These are phyloP conservation scores for Pseudotsuga menziesii DNA, from an alignment of 75 land plant species.

Conservation along the genomic window DNA sequence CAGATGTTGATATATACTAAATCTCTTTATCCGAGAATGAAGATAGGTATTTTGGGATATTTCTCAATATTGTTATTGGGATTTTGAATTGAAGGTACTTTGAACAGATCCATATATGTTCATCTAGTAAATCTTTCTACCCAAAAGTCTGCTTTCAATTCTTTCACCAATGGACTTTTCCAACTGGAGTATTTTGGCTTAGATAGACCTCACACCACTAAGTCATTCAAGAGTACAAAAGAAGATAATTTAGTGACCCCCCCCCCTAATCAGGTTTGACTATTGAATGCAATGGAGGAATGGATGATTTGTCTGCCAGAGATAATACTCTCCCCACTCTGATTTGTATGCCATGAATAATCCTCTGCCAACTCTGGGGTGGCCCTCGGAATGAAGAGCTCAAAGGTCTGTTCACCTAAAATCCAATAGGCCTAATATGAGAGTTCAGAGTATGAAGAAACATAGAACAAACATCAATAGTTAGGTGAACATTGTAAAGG, in stretches of 20 bases:
- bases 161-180: too few species aligned
- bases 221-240: not conserved
- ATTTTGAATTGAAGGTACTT: too few species aligned
- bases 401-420: not conserved
- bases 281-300: not conserved
- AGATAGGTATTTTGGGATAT: conserved; percentile 56
- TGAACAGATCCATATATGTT: too few species aligned
- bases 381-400: conserved; percentile 2
- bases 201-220: not conserved
- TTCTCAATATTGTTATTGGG: too few species aligned
- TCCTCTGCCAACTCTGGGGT: not conserved
- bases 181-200: not conserved
- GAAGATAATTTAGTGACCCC: not conserved
- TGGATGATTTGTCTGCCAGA: too few species aligned
- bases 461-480: not conserved
- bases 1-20: too few species aligned
- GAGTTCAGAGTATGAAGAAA: not conserved
- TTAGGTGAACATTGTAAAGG: not conserved
- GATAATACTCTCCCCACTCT: too few species aligned
- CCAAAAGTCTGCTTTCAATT: too few species aligned
- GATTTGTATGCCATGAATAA: too few species aligned
- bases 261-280: not conserved
- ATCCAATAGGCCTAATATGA: not conserved
- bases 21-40: too few species aligned
- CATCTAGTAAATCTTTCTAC: too few species aligned